A percentile compares a stretch with the other conserved stretches of the same genome.
These are phyloP conservation scores for Chlorella sp. DNA, from an alignment of 139 green algal genomes.

Conservation along the genomic window DNA sequence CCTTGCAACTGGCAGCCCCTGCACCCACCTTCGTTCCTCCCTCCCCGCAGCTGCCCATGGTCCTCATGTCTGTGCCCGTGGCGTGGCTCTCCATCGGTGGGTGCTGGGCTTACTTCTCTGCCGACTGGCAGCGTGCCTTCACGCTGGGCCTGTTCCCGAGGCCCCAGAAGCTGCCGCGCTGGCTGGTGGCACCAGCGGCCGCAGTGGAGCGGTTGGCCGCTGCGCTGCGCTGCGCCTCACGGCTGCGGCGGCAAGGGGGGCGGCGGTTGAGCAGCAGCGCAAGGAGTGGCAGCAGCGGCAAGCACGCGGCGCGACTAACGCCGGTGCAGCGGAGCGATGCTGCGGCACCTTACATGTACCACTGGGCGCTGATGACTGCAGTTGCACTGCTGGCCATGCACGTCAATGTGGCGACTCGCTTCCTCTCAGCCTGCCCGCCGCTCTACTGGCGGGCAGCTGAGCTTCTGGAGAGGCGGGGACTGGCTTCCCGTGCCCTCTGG, in stretches of 20 bases:
- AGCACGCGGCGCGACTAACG: not conserved
- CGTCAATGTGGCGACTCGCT: constrained; percentile 83
- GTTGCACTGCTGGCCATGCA: constrained; percentile 81
- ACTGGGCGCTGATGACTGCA: constrained; percentile 75
- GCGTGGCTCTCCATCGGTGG: constrained; percentile 31
- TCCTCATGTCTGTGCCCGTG: constrained; percentile 39
- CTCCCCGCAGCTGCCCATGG: constrained; percentile 31
- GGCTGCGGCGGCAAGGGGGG: not conserved
- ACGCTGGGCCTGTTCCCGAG: constrained; percentile 27
- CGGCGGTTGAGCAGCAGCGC: too few species aligned
- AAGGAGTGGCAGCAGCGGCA: not conserved
- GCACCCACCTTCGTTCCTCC: too few species aligned
- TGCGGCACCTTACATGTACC: constrained; percentile 73
- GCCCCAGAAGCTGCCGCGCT: not conserved
- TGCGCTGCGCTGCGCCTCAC: not conserved
- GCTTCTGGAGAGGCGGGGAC: too few species aligned
- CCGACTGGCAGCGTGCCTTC: constrained; percentile 43
- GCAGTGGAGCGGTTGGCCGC: too few species aligned
- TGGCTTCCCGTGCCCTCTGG: constrained; percentile 48
- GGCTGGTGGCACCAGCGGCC: not conserved
- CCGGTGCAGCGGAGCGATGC: not conserved
- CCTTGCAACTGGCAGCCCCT: too few species aligned
- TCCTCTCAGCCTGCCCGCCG: constrained; percentile 80
- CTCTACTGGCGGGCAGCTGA: constrained; percentile 83
- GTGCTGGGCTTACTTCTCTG: constrained; percentile 32